Conservation (phyloP, 2,329 filamentous ascomycete genomes). For the Penicillium psychrosexuale region DNA sequence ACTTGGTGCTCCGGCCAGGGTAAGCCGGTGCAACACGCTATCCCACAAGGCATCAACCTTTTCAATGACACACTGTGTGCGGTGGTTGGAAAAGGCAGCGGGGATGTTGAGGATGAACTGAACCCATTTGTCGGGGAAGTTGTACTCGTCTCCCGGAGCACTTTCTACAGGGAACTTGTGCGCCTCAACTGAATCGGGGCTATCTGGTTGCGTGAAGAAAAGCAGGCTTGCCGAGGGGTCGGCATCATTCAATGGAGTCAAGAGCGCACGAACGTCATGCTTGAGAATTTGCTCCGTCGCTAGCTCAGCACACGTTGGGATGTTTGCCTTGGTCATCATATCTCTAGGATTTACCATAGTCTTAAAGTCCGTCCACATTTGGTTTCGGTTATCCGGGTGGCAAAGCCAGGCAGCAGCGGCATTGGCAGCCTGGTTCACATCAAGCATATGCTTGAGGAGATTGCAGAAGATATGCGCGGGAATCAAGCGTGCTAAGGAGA, state of each 20-base stretch:
- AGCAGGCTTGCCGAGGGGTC: slow-evolving; percentile 30
- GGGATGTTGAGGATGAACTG: slow-evolving; percentile 44
- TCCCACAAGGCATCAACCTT: slow-evolving; percentile 46
- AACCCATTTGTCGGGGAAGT: slow-evolving; percentile 51
- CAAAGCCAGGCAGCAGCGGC: slow-evolving; percentile 90
- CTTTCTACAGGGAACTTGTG: slow-evolving; percentile 38
- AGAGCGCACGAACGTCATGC: slow-evolving; percentile 43
- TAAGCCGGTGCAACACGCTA: slow-evolving; percentile 44
- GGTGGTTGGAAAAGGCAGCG: slow-evolving; percentile 40
- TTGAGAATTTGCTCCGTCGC: slow-evolving; percentile 42
- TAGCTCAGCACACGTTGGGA: slow-evolving; percentile 38
- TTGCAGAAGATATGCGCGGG: slow-evolving; percentile 86
- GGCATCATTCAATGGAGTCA: slow-evolving; percentile 39
- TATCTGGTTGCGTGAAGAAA: slow-evolving; percentile 36
- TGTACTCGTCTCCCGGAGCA: slow-evolving; percentile 39
- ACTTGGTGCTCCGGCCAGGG: slow-evolving; percentile 45
- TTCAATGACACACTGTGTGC: slow-evolving; percentile 45
- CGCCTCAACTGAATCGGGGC: slow-evolving; percentile 29
- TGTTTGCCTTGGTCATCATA: slow-evolving; percentile 42
- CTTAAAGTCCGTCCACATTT: slow-evolving; percentile 88
- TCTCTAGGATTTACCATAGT: slow-evolving; percentile 40
- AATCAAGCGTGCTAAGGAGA: slow-evolving; percentile 79
- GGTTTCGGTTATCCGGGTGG: slow-evolving; percentile 81
- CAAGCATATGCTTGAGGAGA: slow-evolving; percentile 78
- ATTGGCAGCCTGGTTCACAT: slow-evolving; percentile 90